A percentile compares a stretch with the other conserved stretches of the same genome.
phyloP scores from a whole-genome alignment of 768 basidiomycete genomes.

The Chiua virens region DNA sequence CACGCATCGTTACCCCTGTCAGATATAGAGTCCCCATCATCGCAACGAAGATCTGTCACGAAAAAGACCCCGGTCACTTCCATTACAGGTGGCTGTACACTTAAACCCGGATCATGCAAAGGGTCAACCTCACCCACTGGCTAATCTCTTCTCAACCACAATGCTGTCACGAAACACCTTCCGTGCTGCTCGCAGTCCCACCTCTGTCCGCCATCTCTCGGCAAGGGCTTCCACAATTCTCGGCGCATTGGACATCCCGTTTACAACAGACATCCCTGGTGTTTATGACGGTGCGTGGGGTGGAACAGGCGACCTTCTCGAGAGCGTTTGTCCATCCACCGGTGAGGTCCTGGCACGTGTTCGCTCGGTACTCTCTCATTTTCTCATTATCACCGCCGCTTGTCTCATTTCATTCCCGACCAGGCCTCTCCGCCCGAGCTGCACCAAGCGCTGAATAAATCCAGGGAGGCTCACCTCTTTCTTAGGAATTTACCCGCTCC shows the following conservation, averaged over 20 bases:
- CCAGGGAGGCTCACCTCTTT: slow-evolving; percentile 68
- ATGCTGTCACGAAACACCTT: slow-evolving; percentile 28
- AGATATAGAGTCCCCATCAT: slow-evolving; percentile 18
- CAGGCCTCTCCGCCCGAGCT: slow-evolving; percentile 76
- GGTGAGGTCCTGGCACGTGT: slow-evolving; percentile 82
- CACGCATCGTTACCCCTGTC: slow-evolving; percentile 31
- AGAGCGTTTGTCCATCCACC: slow-evolving; percentile 81
- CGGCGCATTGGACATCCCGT: slow-evolving; percentile 58
- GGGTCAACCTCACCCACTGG: no score
- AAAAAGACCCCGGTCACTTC: slow-evolving; percentile 23
- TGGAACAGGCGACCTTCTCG: slow-evolving; percentile 67
- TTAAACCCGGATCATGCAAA: background rate
- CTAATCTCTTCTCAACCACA: background rate
- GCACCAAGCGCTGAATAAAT: slow-evolving; percentile 61
- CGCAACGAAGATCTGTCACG: slow-evolving; percentile 26
- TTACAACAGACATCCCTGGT: slow-evolving; percentile 58
- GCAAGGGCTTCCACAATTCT: slow-evolving; percentile 69
- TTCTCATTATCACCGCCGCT: background rate
- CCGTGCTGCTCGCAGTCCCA: slow-evolving; percentile 19
- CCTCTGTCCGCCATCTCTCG: slow-evolving; percentile 50
- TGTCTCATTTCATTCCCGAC: slow-evolving; percentile 18
- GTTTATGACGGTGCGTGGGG: slow-evolving; percentile 85
- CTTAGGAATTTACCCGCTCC: slow-evolving; percentile 86
- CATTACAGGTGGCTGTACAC: slow-evolving; percentile 22
- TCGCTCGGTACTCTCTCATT: slow-evolving; percentile 50